phyloP scores from a whole-genome alignment of 139 green algal genomes.

The Picochlorum sp. region DNA sequence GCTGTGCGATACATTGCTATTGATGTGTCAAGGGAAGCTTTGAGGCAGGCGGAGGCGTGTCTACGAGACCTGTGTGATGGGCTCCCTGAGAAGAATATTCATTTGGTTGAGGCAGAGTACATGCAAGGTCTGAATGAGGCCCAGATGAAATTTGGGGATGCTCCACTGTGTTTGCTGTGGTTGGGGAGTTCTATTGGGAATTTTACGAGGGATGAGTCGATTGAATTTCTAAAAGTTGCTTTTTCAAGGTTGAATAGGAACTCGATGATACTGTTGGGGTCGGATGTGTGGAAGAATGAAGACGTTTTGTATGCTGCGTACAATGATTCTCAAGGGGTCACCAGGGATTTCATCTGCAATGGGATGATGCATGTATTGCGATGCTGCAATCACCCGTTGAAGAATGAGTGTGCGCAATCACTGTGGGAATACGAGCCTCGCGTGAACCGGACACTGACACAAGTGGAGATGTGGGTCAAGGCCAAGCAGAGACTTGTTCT shows the following conservation, averaged over 20 bases:
- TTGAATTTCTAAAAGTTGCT: conserved; percentile 33
- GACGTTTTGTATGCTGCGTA: conserved; percentile 41
- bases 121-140: conserved; percentile 13
- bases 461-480: conserved; percentile 43
- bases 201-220: conserved; percentile 28
- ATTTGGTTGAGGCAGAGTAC: conserved; percentile 25
- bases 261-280: conserved; percentile 28
- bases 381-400: conserved; percentile 17
- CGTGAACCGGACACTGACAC: conserved; percentile 18
- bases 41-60: conserved; percentile 28
- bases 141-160: conserved; percentile 11
- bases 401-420: background rate
- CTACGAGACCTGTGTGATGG: conserved; percentile 10
- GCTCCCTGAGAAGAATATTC: background rate
- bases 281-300: conserved; percentile 53
- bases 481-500: conserved; percentile 3
- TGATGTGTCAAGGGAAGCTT: conserved; percentile 41
- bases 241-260: conserved; percentile 7
- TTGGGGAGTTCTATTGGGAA: conserved; percentile 56
- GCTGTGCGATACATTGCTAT: conserved; percentile 41
- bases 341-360: conserved; percentile 54
- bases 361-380: conserved; percentile 33
- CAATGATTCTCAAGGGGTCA: conserved; percentile 46
- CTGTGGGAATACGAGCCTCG: conserved; percentile 20
- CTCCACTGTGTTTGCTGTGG: conserved; percentile 48